Evolutionary conservation across 495 filamentous ascomycete species (phyloP), one percentile per base, ranked within the genome.

Genomic region (Aspergillus avenaceus): DNA sequence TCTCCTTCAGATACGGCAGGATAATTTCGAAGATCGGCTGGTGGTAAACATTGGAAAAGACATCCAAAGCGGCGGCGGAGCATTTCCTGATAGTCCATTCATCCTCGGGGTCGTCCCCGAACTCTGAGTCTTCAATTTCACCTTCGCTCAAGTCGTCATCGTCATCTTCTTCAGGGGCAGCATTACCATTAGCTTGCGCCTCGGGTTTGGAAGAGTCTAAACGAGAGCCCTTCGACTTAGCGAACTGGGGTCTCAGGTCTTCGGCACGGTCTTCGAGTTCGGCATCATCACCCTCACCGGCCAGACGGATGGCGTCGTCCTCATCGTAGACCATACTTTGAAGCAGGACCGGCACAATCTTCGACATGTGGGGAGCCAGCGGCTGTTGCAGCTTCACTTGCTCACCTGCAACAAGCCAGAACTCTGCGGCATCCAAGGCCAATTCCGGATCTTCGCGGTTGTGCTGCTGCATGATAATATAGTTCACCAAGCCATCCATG

Each of bases 1-100:
- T 97, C 49, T 89, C 85, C 65, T 86, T 92, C 42, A 99, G 71
- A 62, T 97, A 97, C 0, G 93, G 93, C 45, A 99, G 70, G 44
- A 95, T 95, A 38, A 87, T 83, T 43, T 88, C 83, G 69, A 99
- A 97, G 27, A 99, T 90, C 2, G 85, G 83, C 31, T 83, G 79
- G 55, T 88, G 85, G 66, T 96, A 99, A 32, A 92, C 87, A 36
- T 84, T 88, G 28, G 93, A 89, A 45, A 99, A 88, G 3, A 97
- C 88, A 65, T 99, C 95, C 23, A 99, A 71, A 19, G 95, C 91
- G 21, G 93, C 95, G 14, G 95, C 93, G 26, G 93, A 99, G 72
- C 95, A 99, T 68, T 99, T 99, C 45, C 93, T 81, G 43, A 99
- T 72, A 41, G 92, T 97, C 93, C 93, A 99, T 55, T 86, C 83